Base-by-base conservation (phyloP, 768 basidiomycete species). In the Pisolithus tinctorius region DNA sequence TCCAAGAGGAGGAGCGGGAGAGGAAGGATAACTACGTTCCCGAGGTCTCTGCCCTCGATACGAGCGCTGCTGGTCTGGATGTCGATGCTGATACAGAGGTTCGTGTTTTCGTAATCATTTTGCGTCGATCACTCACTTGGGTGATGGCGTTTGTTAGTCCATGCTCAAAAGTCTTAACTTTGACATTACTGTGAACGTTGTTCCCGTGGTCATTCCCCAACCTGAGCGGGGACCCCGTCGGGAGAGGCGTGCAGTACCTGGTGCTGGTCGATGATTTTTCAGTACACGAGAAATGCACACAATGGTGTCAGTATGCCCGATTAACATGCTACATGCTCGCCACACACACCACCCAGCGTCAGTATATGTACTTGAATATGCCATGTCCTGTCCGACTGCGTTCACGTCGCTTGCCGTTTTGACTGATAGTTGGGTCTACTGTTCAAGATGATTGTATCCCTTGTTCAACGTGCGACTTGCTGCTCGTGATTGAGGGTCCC, bases 11-110 rank as follows among this genome's bases (percentile, higher is more conserved):
- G 74, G 96, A 99, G 76, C 83, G 96, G 56, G 96, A 99, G 75
- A 78, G 95, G 64, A 98, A 98, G 82, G 96, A 99, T 71, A 94
- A 97, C 80, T 97, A 91, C 71, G 95, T 98, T 49, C 96, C 96
- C 57, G 96, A 98, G 67, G 85, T 96, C 37, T 99, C 96, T 48
- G 96, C 96, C 38, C 88, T 99, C 58, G 89, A 94, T 70, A 83
- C 81, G 53, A 74, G 79, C 52, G 74, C 74, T 4, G 79, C 76
- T 41, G 86, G 86, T 42, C 76, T 97, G 50, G 87, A 93, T 68
- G 78, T 99, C 63, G 96, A 99, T 68, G 77, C 76, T 48, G 92
- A 95, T 61, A 98, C 96, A 70, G 93, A 95, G 81, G 93, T 91
- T 51, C 60, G 82, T 74, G 38, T 26, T 3, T 16, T 14, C 11